phyloP scores from a whole-genome alignment of 73 alveolate species.

The Paramecium caudatum region DNA sequence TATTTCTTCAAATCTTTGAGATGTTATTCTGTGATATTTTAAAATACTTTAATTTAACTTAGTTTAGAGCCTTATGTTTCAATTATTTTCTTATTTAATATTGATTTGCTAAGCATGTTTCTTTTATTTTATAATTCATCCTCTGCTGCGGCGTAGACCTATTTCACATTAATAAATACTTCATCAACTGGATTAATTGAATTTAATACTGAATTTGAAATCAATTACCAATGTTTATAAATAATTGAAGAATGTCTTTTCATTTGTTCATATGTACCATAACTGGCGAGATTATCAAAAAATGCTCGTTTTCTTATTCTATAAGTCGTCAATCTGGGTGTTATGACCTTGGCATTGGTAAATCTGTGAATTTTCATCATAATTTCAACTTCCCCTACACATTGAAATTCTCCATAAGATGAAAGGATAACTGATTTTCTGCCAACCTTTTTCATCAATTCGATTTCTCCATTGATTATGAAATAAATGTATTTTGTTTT shows the following conservation, averaged over 20 bases:
- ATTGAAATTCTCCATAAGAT: slow-evolving; percentile 49
- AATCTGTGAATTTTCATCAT: slow-evolving; percentile 34
- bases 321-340: slow-evolving; percentile 36
- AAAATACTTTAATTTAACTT: slow-evolving; percentile 45
- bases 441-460: slow-evolving; percentile 27
- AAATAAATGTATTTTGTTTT: slow-evolving; percentile 38
- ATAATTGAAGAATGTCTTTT: neutral
- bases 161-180: neutral
- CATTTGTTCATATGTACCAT: slow-evolving; percentile 28
- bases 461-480: slow-evolving; percentile 52
- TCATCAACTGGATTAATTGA: slow-evolving; percentile 47
- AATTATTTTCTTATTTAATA: slow-evolving; percentile 16
- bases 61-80: slow-evolving; percentile 28
- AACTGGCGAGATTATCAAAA: slow-evolving; percentile 63
- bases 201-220: neutral
- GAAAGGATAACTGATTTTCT: neutral
- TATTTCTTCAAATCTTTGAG: neutral
- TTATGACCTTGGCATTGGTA: slow-evolving; percentile 44
- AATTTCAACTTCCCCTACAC: slow-evolving; percentile 40
- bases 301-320: slow-evolving; percentile 31
- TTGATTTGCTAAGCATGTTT: neutral
- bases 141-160: slow-evolving; percentile 40
- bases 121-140: slow-evolving; percentile 13
- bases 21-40: neutral
- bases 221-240: slow-evolving; percentile 60